phyloP scores from a whole-genome alignment of 2,329 filamentous ascomycete genomes.

The Penicillium crustosum region DNA sequence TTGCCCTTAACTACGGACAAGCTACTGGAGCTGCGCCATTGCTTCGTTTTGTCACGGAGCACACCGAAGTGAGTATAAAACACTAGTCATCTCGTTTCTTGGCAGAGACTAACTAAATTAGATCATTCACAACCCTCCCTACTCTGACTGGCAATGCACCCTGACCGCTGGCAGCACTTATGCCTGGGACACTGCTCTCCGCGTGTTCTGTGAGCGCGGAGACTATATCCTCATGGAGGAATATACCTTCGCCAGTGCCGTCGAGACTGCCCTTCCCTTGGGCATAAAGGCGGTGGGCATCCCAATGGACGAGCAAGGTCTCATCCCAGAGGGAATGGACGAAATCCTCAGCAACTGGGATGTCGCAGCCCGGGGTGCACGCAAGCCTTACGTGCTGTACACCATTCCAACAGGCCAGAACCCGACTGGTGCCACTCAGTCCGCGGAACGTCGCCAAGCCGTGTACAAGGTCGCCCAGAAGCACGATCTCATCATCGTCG shows the following conservation, averaged over 20 bases:
- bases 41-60: constrained; percentile 87
- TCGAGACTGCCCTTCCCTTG: constrained; percentile 64
- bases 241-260: constrained; percentile 81
- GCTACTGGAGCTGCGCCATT: constrained; percentile 82
- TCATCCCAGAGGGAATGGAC: constrained; percentile 63
- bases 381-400: constrained; percentile 68
- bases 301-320: constrained; percentile 65
- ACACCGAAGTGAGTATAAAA: constrained; percentile 66
- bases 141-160: constrained; percentile 83
- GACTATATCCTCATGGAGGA: constrained; percentile 84
- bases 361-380: constrained; percentile 52
- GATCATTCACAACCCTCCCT: constrained; percentile 80
- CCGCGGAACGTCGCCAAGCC: constrained; percentile 63
- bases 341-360: constrained; percentile 67
- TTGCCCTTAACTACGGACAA: constrained; percentile 91
- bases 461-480: constrained; percentile 78
- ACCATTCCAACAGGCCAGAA: constrained; percentile 83
- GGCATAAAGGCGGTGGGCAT: constrained; percentile 62
- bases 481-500: constrained; percentile 82
- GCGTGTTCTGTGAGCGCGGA: constrained; percentile 74
- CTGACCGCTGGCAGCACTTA: constrained; percentile 85
- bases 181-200: constrained; percentile 76
- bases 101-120: constrained; percentile 23
- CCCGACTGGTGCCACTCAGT: constrained; percentile 82
- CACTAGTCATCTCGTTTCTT: not conserved